A percentile compares a stretch with the other conserved stretches of the same genome.
phyloP scores from a whole-genome alignment of 2,329 filamentous ascomycete genomes.

The Beauveria sp. region DNA sequence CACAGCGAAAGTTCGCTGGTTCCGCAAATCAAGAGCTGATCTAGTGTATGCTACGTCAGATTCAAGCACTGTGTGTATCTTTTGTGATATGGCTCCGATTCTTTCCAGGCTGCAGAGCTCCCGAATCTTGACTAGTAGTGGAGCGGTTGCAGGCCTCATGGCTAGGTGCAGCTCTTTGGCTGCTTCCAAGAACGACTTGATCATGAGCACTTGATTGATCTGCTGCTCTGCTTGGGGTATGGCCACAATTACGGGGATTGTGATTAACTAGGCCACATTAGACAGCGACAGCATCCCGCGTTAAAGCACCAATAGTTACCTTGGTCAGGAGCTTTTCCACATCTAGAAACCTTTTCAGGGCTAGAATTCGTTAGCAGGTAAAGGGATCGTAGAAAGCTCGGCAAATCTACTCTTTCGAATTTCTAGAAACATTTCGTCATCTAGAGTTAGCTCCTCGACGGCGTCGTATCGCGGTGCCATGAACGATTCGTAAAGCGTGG shows the following conservation, averaged over 20 bases:
- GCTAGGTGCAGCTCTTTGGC: slow-evolving; percentile 62
- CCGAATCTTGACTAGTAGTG: slow-evolving; percentile 59
- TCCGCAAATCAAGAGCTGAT: slow-evolving; percentile 74
- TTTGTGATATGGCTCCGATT: slow-evolving; percentile 49
- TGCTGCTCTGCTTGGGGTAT: slow-evolving; percentile 68
- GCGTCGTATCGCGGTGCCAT: slow-evolving; percentile 71
- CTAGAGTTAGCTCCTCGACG: slow-evolving; percentile 70
- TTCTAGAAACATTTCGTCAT: slow-evolving; percentile 77
- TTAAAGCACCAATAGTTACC: slow-evolving; percentile 31
- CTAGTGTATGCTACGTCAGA: slow-evolving; percentile 72
- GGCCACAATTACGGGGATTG: slow-evolving; percentile 59
- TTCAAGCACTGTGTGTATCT: slow-evolving; percentile 68
- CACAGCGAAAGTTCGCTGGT: slow-evolving; percentile 85
- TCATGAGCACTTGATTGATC: slow-evolving; percentile 77
- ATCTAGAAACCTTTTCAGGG: slow-evolving; percentile 67
- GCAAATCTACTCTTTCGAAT: slow-evolving; percentile 55
- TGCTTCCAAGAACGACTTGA: slow-evolving; percentile 71
- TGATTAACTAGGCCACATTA: slow-evolving; percentile 53
- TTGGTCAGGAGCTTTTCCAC: slow-evolving; percentile 72
- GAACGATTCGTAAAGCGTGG: slow-evolving; percentile 58
- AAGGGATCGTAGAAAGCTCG: neutral
- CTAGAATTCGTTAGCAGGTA: slow-evolving; percentile 31
- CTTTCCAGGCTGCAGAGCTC: slow-evolving; percentile 60
- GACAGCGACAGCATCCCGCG: neutral
- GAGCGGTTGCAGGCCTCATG: slow-evolving; percentile 54